Evolutionary conservation across 1,284 basidiomycete genomes (phyloP), one percentile per base, ranked within the genome.

Genomic region (Microbotryum scabiosae): DNA sequence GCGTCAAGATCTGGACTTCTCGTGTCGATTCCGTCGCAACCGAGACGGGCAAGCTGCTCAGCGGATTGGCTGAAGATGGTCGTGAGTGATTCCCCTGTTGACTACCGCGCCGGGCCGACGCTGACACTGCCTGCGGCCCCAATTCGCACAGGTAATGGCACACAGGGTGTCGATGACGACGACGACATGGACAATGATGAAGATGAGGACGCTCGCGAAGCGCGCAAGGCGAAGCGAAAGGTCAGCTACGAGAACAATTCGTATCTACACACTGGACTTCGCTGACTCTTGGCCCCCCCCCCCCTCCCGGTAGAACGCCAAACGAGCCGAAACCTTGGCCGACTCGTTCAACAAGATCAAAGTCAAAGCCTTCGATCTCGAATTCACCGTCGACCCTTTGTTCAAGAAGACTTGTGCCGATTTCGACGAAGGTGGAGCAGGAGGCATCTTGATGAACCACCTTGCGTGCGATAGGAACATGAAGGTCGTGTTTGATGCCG

Each of bases 1-100:
- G 96, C 75, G 91, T 99, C 75, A 99, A 98, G 78, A 96, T 99
- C 62, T 99, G 93, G 93, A 98, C 94, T 1, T 92, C 88, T 68
- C 86, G 94, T 60, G 96, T 99, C 45, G 94, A 99, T 75, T 90
- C 87, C 67, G 92, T 97, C 48, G 91, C 91, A 14, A 94, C 90
- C 0, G 96, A 98, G 76, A 97, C 94, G 0, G 92, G 92, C 41
- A 97, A 97, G 74, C 82, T 99, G 14, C 81, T 97, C 54, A 90
- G 85, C 69, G 97, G 97, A 72, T 82, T 98, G 32, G 88, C 90
- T 5, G 79, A 79, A 36, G 79, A 79, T 14, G 74, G 72, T 57
- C 53, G 62, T 62, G 25, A 47, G 64, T 51, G 30, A 7, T 21
- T 14, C 7, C 28, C 5, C 30, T 41, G 14, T 12, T 6, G 36